A percentile compares a stretch with the other conserved stretches of the same genome.
Conservation (phyloP, 805 yeast species). For the Starmerella cellae region DNA sequence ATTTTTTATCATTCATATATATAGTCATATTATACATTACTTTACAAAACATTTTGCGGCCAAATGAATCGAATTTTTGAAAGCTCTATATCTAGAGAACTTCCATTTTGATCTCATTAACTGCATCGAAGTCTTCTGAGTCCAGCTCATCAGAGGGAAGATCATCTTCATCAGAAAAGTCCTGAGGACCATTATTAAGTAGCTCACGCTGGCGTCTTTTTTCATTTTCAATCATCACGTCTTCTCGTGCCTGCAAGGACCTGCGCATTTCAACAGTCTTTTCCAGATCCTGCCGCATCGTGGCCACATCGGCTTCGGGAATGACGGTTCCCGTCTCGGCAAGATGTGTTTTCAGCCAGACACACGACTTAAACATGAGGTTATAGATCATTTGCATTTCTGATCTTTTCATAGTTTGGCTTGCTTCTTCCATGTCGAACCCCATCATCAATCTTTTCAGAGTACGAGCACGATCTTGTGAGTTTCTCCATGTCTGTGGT, state of each 20-base stretch:
- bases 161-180: constrained; percentile 1
- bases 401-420: constrained; percentile 15
- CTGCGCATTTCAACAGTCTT: not conserved
- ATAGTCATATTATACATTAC: no score
- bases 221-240: constrained; percentile 3
- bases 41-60: no score
- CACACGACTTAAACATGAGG: constrained; percentile 15
- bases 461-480: constrained; percentile 16
- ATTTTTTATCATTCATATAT: no score
- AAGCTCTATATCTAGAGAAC: not conserved
- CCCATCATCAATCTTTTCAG: constrained; percentile 17
- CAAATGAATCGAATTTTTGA: no score
- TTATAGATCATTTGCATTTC: constrained; percentile 18
- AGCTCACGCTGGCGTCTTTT: constrained; percentile 2
- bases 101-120: constrained; percentile 1
- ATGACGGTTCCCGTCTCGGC: constrained; percentile 6
- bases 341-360: constrained; percentile 12
- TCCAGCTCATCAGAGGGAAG: constrained; percentile 4
- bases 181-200: not conserved
- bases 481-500: constrained; percentile 5
- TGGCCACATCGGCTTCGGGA: constrained; percentile 2
- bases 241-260: not conserved
- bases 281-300: constrained; percentile 3
- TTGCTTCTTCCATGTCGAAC: constrained; percentile 15
- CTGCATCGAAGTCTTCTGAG: not conserved